These are phyloP conservation scores for Pestalotiopsis sp. DNA, from an alignment of 2,329 filamentous ascomycete species.

Conservation along the genomic window DNA sequence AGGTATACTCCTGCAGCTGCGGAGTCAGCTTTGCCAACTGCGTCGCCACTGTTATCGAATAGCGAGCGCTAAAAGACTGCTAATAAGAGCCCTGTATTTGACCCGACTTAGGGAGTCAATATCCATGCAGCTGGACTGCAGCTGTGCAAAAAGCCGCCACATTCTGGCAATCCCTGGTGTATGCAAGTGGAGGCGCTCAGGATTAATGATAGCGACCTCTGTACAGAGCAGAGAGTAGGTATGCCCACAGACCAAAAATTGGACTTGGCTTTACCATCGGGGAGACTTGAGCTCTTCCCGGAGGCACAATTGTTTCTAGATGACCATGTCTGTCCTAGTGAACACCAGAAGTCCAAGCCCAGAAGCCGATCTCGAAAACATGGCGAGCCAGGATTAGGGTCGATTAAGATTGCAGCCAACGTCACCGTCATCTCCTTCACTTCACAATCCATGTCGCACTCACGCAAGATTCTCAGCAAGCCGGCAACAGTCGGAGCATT, in stretches of 20 bases:
- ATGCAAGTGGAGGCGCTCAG: too few relatives aligned
- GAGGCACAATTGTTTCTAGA: neutral
- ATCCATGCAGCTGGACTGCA: too few relatives aligned
- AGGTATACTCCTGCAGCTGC: too few relatives aligned
- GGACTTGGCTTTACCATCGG: constrained; percentile 13
- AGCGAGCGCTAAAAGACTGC: too few relatives aligned
- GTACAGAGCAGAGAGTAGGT: too few relatives aligned
- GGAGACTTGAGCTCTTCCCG: neutral
- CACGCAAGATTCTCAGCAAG: constrained; percentile 4
- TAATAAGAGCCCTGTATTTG: too few relatives aligned
- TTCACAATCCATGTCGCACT: constrained; percentile 7
- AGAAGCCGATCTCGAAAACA: constrained; percentile 2
- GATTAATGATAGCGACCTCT: too few relatives aligned
- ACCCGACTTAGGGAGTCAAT: too few relatives aligned
- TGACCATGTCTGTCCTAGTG: neutral
- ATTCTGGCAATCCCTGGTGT: too few relatives aligned
- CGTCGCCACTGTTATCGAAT: too few relatives aligned
- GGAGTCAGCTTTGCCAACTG: too few relatives aligned
- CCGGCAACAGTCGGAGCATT: neutral
- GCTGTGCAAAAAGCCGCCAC: too few relatives aligned
- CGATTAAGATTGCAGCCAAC: constrained; percentile 11
- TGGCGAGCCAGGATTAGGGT: constrained; percentile 8
- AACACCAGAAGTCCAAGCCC: neutral
- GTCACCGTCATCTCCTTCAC: constrained; percentile 8
- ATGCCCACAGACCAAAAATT: constrained; percentile 14